A percentile compares a stretch with the other conserved stretches of the same genome.
Conservation (phyloP, 2,329 filamentous ascomycete species). For the Phaeoacremonium minimum region DNA sequence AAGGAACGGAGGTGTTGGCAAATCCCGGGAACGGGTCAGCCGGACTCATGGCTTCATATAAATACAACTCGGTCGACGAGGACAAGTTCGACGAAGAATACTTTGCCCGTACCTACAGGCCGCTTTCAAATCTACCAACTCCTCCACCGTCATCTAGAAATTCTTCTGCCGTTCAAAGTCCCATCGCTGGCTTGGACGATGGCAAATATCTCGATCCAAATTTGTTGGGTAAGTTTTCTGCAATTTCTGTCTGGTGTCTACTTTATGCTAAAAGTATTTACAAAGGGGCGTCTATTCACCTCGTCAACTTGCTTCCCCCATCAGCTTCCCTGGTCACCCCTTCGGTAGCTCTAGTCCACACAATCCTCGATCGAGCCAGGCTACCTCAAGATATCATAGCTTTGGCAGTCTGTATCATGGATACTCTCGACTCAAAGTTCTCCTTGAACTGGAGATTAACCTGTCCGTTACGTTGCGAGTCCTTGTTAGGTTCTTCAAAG, state of each 20-base stretch:
- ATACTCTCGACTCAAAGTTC: constrained; percentile 60
- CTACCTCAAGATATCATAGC: constrained; percentile 59
- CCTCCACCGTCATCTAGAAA: constrained; percentile 54
- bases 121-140: constrained; percentile 64
- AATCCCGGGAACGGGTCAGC: neutral
- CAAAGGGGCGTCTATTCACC: constrained; percentile 60
- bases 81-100: constrained; percentile 48
- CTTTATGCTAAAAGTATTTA: constrained; percentile 1
- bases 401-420: constrained; percentile 62
- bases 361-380: constrained; percentile 52
- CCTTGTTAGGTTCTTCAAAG: constrained; percentile 21
- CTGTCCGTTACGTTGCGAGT: constrained; percentile 41
- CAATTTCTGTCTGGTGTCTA: constrained; percentile 10
- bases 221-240: constrained; percentile 31
- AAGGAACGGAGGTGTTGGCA: neutral
- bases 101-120: constrained; percentile 57
- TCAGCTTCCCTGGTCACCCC: constrained; percentile 56
- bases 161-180: constrained; percentile 38
- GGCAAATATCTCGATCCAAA: constrained; percentile 36
- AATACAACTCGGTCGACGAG: constrained; percentile 31
- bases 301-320: constrained; percentile 62
- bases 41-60: neutral
- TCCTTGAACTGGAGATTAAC: constrained; percentile 57
- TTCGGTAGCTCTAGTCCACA: constrained; percentile 55
- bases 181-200: constrained; percentile 35